Percentiles rank a stretch among this genome's conserved stretches.
phyloP scores from a whole-genome alignment of 306 rosid species.

The Quercus variabilis region DNA sequence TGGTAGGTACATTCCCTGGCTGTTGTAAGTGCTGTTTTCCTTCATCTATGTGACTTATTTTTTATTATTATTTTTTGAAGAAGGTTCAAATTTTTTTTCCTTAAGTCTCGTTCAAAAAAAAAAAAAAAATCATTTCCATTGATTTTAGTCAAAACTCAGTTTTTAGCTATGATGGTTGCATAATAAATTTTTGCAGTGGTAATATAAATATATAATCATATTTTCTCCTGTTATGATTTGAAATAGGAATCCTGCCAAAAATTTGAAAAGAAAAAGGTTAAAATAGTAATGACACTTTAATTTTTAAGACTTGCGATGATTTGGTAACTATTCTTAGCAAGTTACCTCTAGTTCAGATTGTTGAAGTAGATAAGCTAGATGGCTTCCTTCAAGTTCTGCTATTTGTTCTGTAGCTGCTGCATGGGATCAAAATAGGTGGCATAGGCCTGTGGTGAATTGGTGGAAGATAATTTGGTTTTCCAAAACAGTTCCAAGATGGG shows the following conservation, averaged over 20 bases:
- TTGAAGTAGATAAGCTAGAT: too few species aligned
- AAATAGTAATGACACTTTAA: background rate
- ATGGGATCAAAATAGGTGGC: too few species aligned
- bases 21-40: background rate
- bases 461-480: too few species aligned
- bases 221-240: background rate
- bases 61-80: background rate
- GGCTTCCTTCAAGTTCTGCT: too few species aligned
- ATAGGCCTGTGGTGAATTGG: too few species aligned
- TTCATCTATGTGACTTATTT: background rate
- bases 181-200: background rate
- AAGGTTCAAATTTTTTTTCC: background rate
- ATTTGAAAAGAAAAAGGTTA: background rate
- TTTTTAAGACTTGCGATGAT: background rate
- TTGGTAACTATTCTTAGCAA: too few species aligned
- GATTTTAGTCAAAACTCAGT: background rate
- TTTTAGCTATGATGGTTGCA: background rate
- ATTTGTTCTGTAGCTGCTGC: too few species aligned
- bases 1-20: slow-evolving; percentile 42
- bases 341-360: too few species aligned
- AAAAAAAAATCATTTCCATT: background rate
- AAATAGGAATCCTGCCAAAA: background rate
- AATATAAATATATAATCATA: background rate
- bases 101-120: background rate
- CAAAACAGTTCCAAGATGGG: too few species aligned